Percentiles rank a stretch among this genome's conserved stretches.
These are phyloP conservation scores for Sordariomycetes sp. DNA, from an alignment of 2,329 filamentous ascomycete species.

Conservation along the genomic window DNA sequence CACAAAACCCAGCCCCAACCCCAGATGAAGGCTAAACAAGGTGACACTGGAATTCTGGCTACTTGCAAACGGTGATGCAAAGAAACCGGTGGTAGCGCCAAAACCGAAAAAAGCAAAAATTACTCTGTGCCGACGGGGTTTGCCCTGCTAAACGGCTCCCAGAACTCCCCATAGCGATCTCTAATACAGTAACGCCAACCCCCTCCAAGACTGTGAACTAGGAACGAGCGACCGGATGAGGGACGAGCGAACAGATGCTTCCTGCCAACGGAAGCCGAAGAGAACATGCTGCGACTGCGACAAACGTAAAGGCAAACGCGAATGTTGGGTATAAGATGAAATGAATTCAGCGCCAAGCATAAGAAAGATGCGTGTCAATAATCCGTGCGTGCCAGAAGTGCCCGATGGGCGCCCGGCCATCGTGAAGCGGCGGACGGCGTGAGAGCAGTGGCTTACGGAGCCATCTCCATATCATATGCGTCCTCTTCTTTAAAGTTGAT, in stretches of 20 bases:
- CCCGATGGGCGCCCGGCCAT: not conserved
- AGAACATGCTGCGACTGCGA: not conserved
- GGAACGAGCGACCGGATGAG: not conserved
- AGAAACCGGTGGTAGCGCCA: not conserved
- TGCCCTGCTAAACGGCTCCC: not conserved
- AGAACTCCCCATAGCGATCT: not conserved
- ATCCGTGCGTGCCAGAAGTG: not conserved
- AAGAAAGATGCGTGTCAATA: not conserved
- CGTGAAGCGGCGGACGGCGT: not conserved
- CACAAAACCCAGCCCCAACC: not conserved
- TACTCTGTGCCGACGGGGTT: not conserved
- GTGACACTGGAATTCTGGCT: not conserved
- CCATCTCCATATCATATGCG: conserved; percentile 75
- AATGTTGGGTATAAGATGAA: not conserved
- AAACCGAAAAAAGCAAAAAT: not conserved
- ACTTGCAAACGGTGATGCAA: not conserved
- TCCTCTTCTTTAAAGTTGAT: conserved; percentile 89
- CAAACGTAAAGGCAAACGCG: not conserved
- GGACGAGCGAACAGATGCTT: not conserved
- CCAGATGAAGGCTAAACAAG: not conserved
- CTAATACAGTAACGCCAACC: not conserved
- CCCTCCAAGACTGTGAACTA: not conserved
- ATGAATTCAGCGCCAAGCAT: not conserved
- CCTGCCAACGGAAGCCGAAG: not conserved
- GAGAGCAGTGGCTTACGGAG: conserved; percentile 17